Evolutionary conservation across 805 yeast genomes (phyloP), one percentile per base, ranked within the genome.

Genomic region (Candida palmyrensis): DNA sequence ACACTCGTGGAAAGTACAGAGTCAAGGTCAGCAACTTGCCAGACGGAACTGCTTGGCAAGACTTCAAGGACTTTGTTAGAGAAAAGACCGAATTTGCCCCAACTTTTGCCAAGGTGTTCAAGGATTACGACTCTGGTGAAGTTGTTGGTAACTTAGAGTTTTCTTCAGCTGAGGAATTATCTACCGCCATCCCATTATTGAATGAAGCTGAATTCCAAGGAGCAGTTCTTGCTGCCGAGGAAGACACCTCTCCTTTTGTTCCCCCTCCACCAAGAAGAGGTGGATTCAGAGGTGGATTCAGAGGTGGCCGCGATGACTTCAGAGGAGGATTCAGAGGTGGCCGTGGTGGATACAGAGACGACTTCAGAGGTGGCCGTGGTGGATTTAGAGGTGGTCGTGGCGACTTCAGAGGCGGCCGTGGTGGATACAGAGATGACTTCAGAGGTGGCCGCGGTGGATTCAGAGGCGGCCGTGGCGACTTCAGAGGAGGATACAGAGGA

Each of bases 11-110:
- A 51, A 79, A 82, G 61, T 76, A 66, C 65, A 76, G 92, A 69
- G 77, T 80, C 39, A 73, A 79, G 53, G 75, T 83, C 22, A 60
- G 75, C 46, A 76, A 77, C 59, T 68, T 84, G 50, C 89, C 89
- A 47, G 82, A 79, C 47, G 79, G 79, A 42, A 71, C 84, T 37
- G 79, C 86, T 32, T 84, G 94, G 94, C 92, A 84, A 70, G 90
- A 82, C 51, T 73, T 84, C 54, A 84, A 88, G 68, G 97, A 90
- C 66, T 78, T 85, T 55, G 88, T 87, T 44, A 75, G 95, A 56
- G 88, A 82, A 41, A 82, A 77, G 60, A 77, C 75, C 36, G 66
- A 73, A 42, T 57, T 71, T 43, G 73, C 77, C 38, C 83, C 87
- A 37, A 75, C 81, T 21, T 82, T 80, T 44, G 66, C 68, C 47